phyloP scores from a whole-genome alignment of 2,329 filamentous ascomycete species.

The Aspergillus alliaceus region DNA sequence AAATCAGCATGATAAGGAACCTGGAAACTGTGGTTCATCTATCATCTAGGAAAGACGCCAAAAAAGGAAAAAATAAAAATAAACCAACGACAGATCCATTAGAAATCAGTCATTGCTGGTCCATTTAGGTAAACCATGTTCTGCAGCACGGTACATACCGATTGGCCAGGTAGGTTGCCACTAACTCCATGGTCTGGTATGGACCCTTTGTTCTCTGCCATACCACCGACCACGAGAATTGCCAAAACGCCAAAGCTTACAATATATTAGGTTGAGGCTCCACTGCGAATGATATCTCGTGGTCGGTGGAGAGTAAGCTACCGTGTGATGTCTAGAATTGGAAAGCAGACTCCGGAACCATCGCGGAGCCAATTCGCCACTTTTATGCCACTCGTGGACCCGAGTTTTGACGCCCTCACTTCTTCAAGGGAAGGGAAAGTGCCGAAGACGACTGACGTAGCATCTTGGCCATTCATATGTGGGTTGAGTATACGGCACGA shows the following conservation, averaged over 20 bases:
- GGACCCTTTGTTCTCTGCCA: not conserved
- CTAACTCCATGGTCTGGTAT: not conserved
- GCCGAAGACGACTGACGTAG: not conserved
- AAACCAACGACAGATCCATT: no score
- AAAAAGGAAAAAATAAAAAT: no score
- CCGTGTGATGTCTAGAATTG: not conserved
- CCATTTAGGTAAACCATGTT: no score
- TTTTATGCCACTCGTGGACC: not conserved
- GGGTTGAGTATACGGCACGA: not conserved
- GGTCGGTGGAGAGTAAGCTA: not conserved
- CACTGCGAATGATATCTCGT: not conserved
- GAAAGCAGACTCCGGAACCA: not conserved
- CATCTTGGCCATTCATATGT: not conserved
- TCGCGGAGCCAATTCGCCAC: not conserved
- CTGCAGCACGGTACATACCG: not conserved
- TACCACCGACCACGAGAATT: not conserved
- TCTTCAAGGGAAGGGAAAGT: no score
- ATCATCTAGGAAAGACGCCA: no score
- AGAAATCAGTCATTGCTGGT: no score
- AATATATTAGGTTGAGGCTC: not conserved
- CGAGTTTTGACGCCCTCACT: not conserved
- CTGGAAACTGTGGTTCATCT: no score
- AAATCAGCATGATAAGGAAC: not conserved
- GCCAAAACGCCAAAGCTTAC: not conserved
- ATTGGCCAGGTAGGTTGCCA: not conserved